These are phyloP conservation scores for Geosmithia morbida DNA, from an alignment of 2,329 filamentous ascomycete genomes.

Conservation along the genomic window DNA sequence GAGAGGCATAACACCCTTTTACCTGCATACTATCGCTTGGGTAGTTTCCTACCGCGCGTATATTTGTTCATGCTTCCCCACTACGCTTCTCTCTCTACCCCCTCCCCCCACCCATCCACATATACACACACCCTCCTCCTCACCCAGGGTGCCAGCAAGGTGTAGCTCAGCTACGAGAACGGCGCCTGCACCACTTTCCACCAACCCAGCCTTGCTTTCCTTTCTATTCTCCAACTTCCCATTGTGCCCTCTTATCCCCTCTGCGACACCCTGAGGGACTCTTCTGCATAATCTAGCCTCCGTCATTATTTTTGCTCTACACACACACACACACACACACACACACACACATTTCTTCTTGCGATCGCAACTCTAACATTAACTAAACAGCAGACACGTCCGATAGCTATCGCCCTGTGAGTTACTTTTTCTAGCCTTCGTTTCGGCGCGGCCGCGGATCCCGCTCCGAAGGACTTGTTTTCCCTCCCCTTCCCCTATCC, in stretches of 20 bases:
- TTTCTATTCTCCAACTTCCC: conserved; percentile 9
- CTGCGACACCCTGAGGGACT: not conserved
- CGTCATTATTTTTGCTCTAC: not conserved
- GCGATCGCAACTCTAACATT: conserved; percentile 29
- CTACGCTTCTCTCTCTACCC: not conserved
- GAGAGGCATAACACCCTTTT: not conserved
- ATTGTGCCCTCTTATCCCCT: not conserved
- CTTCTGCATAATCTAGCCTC: not conserved
- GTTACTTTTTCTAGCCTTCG: conserved; percentile 14
- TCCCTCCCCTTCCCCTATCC: not conserved
- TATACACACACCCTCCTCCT: not conserved
- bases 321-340: not conserved
- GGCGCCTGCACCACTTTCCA: conserved; percentile 1
- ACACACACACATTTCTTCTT: conserved; percentile 2
- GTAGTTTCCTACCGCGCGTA: not conserved
- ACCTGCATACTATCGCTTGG: not conserved
- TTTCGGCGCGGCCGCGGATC: not conserved
- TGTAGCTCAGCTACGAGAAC: not conserved
- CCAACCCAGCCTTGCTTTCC: conserved; percentile 6
- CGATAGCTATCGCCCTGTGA: conserved; percentile 47
- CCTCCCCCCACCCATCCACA: conserved; percentile 6
- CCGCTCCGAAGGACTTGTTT: not conserved
- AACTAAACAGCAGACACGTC: conserved; percentile 39
- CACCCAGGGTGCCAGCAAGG: not conserved
- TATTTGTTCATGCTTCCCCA: not conserved